phyloP scores from a whole-genome alignment of 345 rosid species.

The Arabis alpina region DNA sequence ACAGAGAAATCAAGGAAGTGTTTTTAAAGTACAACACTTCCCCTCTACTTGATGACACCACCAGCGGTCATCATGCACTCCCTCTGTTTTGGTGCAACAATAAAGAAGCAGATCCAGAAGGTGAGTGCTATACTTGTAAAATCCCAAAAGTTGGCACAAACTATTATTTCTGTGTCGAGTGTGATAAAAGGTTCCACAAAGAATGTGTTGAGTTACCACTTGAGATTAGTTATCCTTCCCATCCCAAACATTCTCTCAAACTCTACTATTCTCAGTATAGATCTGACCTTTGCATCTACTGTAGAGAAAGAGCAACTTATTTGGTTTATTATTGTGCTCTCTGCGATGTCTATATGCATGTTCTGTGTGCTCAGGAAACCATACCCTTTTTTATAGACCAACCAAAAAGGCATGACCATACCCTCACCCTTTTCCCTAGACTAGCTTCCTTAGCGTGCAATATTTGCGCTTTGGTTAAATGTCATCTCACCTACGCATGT shows the following conservation, averaged over 20 bases:
- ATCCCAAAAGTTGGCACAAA: background rate
- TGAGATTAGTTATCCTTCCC: background rate
- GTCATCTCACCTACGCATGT: background rate
- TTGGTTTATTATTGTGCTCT: constrained; percentile 1
- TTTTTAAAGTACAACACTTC: background rate
- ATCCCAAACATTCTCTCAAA: background rate
- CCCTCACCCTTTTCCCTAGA: constrained; percentile 14
- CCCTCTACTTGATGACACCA: background rate
- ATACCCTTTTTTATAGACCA: background rate
- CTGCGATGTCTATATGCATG: background rate
- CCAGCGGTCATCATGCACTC: background rate
- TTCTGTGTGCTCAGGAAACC: background rate
- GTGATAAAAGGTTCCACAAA: constrained; percentile 12
- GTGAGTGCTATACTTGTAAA: background rate
- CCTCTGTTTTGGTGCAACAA: constrained; percentile 23
- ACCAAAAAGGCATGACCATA: constrained; percentile 15
- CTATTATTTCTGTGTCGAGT: background rate
- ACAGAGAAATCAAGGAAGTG: background rate
- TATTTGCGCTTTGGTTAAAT: constrained; percentile 4
- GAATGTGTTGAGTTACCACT: constrained; percentile 17
- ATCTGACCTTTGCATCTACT: background rate
- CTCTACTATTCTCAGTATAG: no score
- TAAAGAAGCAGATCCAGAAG: background rate
- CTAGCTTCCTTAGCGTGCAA: constrained; percentile 19
- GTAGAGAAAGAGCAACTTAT: background rate